Base-by-base conservation (phyloP, 208 protist genomes). In the Leishmania tarentolae region DNA sequence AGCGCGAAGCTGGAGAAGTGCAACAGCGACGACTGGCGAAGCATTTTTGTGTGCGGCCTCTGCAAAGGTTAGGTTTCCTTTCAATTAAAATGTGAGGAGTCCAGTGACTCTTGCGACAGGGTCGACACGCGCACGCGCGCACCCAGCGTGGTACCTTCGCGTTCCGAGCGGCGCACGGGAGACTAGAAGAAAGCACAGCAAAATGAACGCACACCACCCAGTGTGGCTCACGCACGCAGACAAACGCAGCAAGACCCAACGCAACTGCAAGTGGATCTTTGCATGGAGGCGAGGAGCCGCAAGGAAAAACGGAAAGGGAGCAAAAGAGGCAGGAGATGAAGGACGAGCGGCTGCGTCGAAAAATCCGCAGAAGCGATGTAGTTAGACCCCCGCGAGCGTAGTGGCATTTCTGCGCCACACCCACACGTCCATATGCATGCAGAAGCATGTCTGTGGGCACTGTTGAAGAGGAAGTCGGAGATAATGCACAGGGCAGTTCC, bases 1-100 rank as follows among this genome's bases (percentile, higher is more conserved):
- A 95, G 76, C 69, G 91, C 90, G 66, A 98, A 97, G 42, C 92
- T 94, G 59, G 93, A 96, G 79, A 96, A 97, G 63, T 84, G 78
- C 73, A 78, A 56, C 35, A 80, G 70, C 63, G 42, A 75, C 7
- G 80, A 90, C 31, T 65, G 59, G 24, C 83, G 89, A 53, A 96
- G 56, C 79, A 83, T 83, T 65, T 35, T 9, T 63, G 46, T 44
- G 65, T 28, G 31, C 65, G 3, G 6, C 13, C 31, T 37, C 31
- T 68, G 61, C 31, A n/a, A 42, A 68, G 31, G 4, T 8, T 40
- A 42, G 0, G 4, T 4, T 40, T 44, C 5, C 37, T 15, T 35
- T 40, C 65, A 21, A 31, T 19, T 68, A 3, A 40, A 7, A 37
- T 40, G 70, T 57, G 70, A 75, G 42, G 31, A 37, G 37, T 24